A percentile compares a stretch with the other conserved stretches of the same genome.
These are phyloP conservation scores for Ceratobasidium sp. DNA, from an alignment of 1,284 basidiomycete species.

Conservation along the genomic window DNA sequence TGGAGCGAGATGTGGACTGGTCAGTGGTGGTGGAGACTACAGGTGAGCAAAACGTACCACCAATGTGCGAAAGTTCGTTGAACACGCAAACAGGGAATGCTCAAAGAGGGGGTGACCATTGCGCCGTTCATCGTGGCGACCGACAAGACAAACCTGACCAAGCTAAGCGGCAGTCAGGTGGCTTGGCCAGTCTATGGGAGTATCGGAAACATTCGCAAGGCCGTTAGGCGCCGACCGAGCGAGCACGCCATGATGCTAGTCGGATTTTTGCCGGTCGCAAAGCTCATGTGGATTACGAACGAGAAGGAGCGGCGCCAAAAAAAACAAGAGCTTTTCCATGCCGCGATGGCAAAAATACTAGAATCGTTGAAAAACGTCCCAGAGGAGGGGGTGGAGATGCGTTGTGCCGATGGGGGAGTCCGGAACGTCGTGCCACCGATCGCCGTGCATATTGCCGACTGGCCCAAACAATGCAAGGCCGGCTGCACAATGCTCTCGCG, in stretches of 20 bases:
- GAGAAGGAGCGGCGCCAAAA: background rate
- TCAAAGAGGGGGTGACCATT: slow-evolving; percentile 8
- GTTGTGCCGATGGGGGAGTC: slow-evolving; percentile 38
- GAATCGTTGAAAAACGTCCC: slow-evolving; percentile 38
- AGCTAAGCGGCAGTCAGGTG: slow-evolving; percentile 23
- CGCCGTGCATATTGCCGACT: slow-evolving; percentile 43
- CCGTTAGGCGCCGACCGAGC: background rate
- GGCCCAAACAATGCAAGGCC: slow-evolving; percentile 42
- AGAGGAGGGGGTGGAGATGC: slow-evolving; percentile 35
- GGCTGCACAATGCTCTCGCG: slow-evolving; percentile 27
- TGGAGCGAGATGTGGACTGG: slow-evolving; percentile 32
- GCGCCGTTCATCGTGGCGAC: slow-evolving; percentile 22
- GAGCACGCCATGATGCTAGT: slow-evolving; percentile 28
- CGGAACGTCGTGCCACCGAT: slow-evolving; percentile 40
- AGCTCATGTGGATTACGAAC: background rate
- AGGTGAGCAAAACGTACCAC: background rate
- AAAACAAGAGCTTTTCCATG: slow-evolving; percentile 41
- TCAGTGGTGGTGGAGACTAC: slow-evolving; percentile 36
- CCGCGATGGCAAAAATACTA: slow-evolving; percentile 39
- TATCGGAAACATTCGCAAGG: slow-evolving; percentile 39
- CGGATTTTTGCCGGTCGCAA: slow-evolving; percentile 34
- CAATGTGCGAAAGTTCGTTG: background rate
- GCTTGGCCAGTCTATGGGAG: slow-evolving; percentile 37
- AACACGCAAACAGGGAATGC: slow-evolving; percentile 1
- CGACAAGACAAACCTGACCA: slow-evolving; percentile 35